phyloP scores from a whole-genome alignment of 345 rosid species.

The rapeseed (Brassica napus) region Da-Ae NC_063445.1:13449001-13449500 shows the following conservation, averaged over 20 bases:
- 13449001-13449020: constrained; percentile 90
- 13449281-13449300: constrained; percentile 46
- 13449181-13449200: constrained; percentile 78
- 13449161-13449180: constrained; percentile 45
- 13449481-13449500: constrained; percentile 52
- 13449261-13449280: constrained; percentile 80
- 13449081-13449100: constrained; percentile 51
- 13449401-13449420: constrained; percentile 73
- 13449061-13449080: constrained; percentile 77
- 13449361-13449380: constrained; percentile 79
- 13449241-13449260: constrained; percentile 89
- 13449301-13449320: constrained; percentile 83
- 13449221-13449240: constrained; percentile 77
- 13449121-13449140: constrained; percentile 30
- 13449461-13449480: constrained; percentile 59
- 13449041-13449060: constrained; percentile 52
- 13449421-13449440: constrained; percentile 71
- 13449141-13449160: constrained; percentile 35
- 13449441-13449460: constrained; percentile 64
- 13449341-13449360: constrained; percentile 76
- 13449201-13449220: constrained; percentile 61
- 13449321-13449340: constrained; percentile 87
- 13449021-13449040: constrained; percentile 65
- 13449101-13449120: constrained; percentile 27
- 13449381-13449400: constrained; percentile 85